Evolutionary conservation across 1,139 yeast genomes (phyloP), one percentile per base, ranked within the genome.

Genomic region (Candida labiduridarum): DNA sequence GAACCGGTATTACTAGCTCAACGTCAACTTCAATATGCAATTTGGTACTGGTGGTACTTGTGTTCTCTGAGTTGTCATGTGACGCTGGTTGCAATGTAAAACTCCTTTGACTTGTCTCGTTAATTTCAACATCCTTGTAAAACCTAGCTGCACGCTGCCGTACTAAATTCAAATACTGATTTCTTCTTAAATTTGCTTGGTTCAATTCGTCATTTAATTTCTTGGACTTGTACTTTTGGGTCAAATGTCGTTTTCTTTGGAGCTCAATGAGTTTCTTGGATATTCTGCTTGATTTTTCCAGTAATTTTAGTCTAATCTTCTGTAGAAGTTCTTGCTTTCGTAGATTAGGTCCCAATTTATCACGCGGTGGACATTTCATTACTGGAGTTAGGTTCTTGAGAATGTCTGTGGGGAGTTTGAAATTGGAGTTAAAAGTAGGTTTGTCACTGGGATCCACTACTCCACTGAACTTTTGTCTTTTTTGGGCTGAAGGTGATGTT

Each of bases 381-480:
- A 58, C 46, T 1, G 66, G 65, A 7, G 67, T 64, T 15, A 62
- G 45, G 42, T 62, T 63, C 46, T 54, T 56, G 12, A 61, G 45
- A 4, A 63, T 57, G 41, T 56, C 58, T 22, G 46, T 50, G 1
- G 67, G 67, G 12, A 62, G 46, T 45, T 52, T 55, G 38, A 61
- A 60, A 29, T 45, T 50, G n/a, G 52, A 31, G 34, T 54, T 48
- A 11, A 48, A 47, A 6, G 16, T 6, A 12, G 18, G 15, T 11
- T 44, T 11, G 7, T 9, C 10, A 19, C 41, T n/a, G 15, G 14
- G 11, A 6, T 19, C 41, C 8, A 9, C 18, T 22, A 22, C 6
- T 22, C 41, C 14, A 27, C 12, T 42, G 2, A 39, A 14, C 16
- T 36, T 38, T 39, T 15, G 48, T 22, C 42, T n/a, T 10, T 44